These are phyloP conservation scores for Flaveria sonorensis DNA, from an alignment of 129 eudicot species.

Conservation along the genomic window DNA sequence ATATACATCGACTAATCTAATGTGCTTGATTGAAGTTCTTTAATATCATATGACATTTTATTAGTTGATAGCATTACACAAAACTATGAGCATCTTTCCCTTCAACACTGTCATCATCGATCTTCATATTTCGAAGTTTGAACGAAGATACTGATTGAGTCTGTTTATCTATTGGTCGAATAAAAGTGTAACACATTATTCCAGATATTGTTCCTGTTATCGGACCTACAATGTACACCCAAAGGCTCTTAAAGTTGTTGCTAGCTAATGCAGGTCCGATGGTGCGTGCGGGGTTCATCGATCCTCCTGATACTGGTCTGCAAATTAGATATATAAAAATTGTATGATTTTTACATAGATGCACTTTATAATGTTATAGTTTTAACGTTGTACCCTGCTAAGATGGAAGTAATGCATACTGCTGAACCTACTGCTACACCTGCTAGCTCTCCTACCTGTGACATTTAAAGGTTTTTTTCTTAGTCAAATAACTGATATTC, in stretches of 20 bases:
- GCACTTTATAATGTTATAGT: not conserved
- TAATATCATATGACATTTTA: not conserved
- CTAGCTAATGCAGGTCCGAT: no score
- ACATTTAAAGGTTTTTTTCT: no score
- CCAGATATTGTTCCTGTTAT: no score
- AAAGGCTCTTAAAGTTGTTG: no score
- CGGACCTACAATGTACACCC: no score
- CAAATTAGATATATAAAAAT: not conserved
- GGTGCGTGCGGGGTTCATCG: no score
- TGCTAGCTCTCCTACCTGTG: conserved; percentile 77
- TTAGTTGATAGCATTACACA: conserved; percentile 14
- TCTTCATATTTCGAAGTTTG: conserved; percentile 46
- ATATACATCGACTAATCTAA: not conserved
- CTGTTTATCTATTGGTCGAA: no score
- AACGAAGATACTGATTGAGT: conserved; percentile 41
- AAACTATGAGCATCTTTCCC: conserved; percentile 36
- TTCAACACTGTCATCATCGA: conserved; percentile 22
- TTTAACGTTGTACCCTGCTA: conserved; percentile 64
- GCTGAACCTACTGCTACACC: conserved; percentile 75
- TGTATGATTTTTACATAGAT: not conserved
- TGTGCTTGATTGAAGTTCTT: conserved; percentile 21
- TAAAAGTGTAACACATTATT: no score
- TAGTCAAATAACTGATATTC: no score
- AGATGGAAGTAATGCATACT: conserved; percentile 45
- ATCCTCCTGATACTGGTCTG: no score